A percentile compares a stretch with the other conserved stretches of the same genome.
Conservation (phyloP, 805 yeast genomes). For the Nakazawaea anatomiae region DNA sequence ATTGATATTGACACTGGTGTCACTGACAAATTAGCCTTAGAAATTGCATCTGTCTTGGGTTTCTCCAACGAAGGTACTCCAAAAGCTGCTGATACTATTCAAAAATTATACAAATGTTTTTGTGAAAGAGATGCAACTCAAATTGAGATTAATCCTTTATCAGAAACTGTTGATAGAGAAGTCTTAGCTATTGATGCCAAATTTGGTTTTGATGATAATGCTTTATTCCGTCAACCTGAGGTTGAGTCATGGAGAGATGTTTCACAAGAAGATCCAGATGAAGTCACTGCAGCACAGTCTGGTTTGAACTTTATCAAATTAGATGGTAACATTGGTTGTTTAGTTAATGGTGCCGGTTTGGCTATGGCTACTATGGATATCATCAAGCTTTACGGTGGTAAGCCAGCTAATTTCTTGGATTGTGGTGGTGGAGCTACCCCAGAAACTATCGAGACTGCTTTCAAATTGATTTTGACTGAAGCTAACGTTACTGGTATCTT, state of each 20-base stretch:
- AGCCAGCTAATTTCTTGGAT: constrained; percentile 98
- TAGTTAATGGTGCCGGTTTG: constrained; percentile 99
- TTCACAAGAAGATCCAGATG: constrained; percentile 97
- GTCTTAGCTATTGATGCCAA: constrained; percentile 99
- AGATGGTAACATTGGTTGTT: constrained; percentile 97
- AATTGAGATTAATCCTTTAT: constrained; percentile 96
- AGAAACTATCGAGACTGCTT: constrained; percentile 94
- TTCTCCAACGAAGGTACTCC: constrained; percentile 71
- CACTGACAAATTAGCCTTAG: constrained; percentile 65
- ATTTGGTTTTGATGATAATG: constrained; percentile 96
- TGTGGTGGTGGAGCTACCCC: constrained; percentile 99
- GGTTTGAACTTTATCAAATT: constrained; percentile 95
- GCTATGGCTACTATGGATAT: constrained; percentile 99
- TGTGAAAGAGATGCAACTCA: constrained; percentile 93
- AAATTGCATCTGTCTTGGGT: constrained; percentile 77
- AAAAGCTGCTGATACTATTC: constrained; percentile 83
- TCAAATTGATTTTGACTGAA: constrained; percentile 87
- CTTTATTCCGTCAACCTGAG: constrained; percentile 90
- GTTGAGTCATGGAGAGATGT: constrained; percentile 95
- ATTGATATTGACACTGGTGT: constrained; percentile 77
- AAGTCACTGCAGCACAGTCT: constrained; percentile 83
- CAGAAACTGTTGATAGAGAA: constrained; percentile 85
- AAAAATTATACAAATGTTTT: constrained; percentile 85
- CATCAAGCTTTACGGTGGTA: constrained; percentile 96
- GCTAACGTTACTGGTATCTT: constrained; percentile 88